Evolutionary conservation across 352 stramenopile species (phyloP).

Genomic region (Globisporangium sylvaticum): DNA sequence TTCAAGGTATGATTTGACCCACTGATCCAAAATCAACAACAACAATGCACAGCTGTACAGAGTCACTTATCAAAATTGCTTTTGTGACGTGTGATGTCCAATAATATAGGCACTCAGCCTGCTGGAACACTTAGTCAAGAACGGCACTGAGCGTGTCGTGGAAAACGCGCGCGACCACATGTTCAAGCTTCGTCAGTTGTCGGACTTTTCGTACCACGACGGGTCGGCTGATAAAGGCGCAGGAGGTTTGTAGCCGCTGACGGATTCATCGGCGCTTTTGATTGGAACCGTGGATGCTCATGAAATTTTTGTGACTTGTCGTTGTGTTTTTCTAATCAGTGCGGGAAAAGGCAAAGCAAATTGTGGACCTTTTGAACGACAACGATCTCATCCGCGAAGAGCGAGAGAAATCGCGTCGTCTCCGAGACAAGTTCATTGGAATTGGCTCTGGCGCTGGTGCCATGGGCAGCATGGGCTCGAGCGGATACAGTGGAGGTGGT

Average conservation of each 20-base stretch:
- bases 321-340: constrained; percentile 29
- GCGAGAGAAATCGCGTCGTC: constrained; percentile 76
- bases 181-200: constrained; percentile 87
- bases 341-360: constrained; percentile 87
- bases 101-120: constrained; percentile 76
- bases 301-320: neutral
- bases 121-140: constrained; percentile 98
- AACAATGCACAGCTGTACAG: neutral
- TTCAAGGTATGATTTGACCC: constrained; percentile 86
- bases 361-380: constrained; percentile 86
- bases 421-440: constrained; percentile 88
- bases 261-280: neutral
- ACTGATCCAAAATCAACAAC: neutral
- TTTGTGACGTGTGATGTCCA: neutral
- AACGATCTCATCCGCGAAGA: constrained; percentile 87
- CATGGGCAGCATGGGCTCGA: constrained; percentile 24
- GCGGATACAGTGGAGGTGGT: constrained; percentile 20
- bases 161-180: constrained; percentile 96
- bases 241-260: constrained; percentile 37
- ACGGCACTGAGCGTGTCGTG: constrained; percentile 96
- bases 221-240: constrained; percentile 81
- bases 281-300: neutral
- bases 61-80: neutral
- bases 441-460: constrained; percentile 61
- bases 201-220: constrained; percentile 88